Base-by-base conservation (phyloP, 805 yeast genomes). In the Yarrowia hollandica region DNA sequence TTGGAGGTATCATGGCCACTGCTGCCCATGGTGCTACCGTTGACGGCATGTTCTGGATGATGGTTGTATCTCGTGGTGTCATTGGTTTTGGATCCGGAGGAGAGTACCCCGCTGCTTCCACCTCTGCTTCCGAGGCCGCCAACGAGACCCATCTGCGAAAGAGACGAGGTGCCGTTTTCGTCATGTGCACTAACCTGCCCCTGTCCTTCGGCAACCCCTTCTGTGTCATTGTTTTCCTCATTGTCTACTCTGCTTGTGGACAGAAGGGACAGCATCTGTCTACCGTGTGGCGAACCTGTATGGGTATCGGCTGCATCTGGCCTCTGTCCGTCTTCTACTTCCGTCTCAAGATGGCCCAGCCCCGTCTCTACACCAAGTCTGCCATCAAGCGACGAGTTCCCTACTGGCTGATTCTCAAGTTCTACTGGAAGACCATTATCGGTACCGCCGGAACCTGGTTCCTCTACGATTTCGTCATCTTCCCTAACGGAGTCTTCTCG, bases 41-140 rank as follows among this genome's bases (percentile, higher is more conserved):
- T 5, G 62, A 65, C 2, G 90, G 90, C 10, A 80, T 86, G 85
- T 82, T 86, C 67, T 85, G 88, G 90, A 84, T 83, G 88, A 73
- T 86, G 66, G 80, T 83, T 44, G 82, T 86, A n/a, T 75, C 81
- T 62, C 77, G 92, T 69, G 92, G 92, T 65, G 77, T 85, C 9
- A 82, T 86, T 48, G 95, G 94, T 42, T 81, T 85, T 63, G 94
- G 94, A 62, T 80, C 85, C 60, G 90, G 90, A 62, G 89, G 89
- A 31, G 90, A 86, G 68, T 86, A 85, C 67, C 85, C 87, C 10
- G 83, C 87, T 0, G 81, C 85, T 18, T 81, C 88, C 0, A 81
- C 84, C 2, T 75, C 85, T 16, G 86, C 89, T 2, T 80, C 83
- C 42, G 90, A 86, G 67, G 86, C 90, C 23, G 87, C 89, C 10